Conservation (phyloP, 345 rosid genomes). For the Barbarea vulgaris region DNA sequence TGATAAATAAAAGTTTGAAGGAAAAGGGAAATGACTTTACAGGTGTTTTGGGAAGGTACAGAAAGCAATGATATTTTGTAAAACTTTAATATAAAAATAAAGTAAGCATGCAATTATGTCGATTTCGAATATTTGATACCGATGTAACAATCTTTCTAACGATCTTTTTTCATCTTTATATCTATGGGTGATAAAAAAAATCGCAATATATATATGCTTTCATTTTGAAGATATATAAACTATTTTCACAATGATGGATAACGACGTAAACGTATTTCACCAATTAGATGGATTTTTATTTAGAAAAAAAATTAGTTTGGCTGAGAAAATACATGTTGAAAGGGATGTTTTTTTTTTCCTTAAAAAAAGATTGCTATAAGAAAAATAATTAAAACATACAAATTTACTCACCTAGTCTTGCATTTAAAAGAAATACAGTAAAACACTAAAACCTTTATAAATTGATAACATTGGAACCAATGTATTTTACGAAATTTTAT, state of each 20-base stretch:
- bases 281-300: background rate
- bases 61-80: conserved; percentile 22
- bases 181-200: conserved; percentile 3
- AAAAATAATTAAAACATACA: background rate
- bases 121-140: conserved; percentile 15
- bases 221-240: background rate
- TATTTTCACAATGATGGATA: background rate
- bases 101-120: conserved; percentile 29
- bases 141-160: conserved; percentile 24
- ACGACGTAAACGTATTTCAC: background rate
- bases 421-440: background rate
- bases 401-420: background rate
- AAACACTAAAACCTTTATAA: too few relatives aligned
- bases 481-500: too few relatives aligned
- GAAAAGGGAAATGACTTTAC: conserved; percentile 33
- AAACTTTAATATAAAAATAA: conserved; percentile 9
- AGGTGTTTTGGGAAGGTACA: conserved; percentile 32
- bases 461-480: too few relatives aligned
- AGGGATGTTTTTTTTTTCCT: background rate
- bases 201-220: background rate
- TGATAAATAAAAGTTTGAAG: background rate
- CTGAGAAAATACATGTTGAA: background rate
- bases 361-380: background rate
- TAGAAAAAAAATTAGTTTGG: background rate
- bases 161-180: background rate